These are phyloP conservation scores for Suillus clintonianus DNA, from an alignment of 768 basidiomycete genomes.

Conservation along the genomic window DNA sequence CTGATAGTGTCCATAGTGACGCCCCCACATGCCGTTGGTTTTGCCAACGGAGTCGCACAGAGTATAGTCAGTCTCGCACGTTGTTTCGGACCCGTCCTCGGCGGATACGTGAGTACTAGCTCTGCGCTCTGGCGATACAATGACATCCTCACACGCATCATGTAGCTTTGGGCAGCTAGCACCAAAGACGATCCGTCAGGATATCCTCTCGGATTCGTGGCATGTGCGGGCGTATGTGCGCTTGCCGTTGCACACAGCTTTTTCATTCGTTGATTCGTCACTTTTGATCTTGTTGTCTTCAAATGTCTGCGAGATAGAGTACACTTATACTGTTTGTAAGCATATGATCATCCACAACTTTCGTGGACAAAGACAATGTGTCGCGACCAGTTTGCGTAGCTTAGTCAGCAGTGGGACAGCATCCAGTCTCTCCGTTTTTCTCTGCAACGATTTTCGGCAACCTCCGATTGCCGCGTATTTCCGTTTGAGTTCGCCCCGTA, in stretches of 20 bases:
- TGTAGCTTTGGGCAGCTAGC: conserved; percentile 73
- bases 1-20: conserved; percentile 60
- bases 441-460: too few species aligned
- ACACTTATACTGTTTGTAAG: background rate
- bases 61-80: conserved; percentile 92
- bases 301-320: background rate
- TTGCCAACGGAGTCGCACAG: conserved; percentile 95
- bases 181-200: conserved; percentile 68
- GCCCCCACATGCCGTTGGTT: conserved; percentile 83
- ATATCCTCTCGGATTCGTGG: conserved; percentile 74
- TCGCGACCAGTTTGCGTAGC: too few species aligned
- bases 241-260: conserved; percentile 71
- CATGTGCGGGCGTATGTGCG: conserved; percentile 61
- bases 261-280: conserved; percentile 58
- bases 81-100: conserved; percentile 84
- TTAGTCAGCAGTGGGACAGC: too few species aligned
- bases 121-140: background rate
- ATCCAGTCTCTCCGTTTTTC: too few species aligned
- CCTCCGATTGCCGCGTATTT: too few species aligned
- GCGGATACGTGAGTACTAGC: conserved; percentile 62
- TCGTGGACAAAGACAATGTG: background rate
- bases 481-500: too few species aligned
- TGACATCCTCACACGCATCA: conserved; percentile 8
- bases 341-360: background rate
- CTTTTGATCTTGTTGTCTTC: background rate